Conservation (phyloP, 2,329 filamentous ascomycete species). For the Phialemoniopsis sp. region DNA sequence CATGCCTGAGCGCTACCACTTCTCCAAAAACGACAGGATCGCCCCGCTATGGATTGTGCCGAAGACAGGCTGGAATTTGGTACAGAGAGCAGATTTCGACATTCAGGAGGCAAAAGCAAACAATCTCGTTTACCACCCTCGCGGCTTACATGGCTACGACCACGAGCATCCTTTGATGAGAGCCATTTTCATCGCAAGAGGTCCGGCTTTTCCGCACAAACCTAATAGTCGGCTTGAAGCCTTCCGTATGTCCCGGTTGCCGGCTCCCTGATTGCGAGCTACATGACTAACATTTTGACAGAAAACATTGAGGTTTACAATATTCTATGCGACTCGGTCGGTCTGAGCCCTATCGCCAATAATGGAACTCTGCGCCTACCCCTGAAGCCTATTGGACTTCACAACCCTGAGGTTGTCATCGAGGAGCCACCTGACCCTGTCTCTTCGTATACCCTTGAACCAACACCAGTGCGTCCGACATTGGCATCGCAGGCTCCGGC, state of each 20-base stretch:
- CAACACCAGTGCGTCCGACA: too few relatives aligned
- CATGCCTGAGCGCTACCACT: constrained; percentile 93
- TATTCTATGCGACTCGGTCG: constrained; percentile 84
- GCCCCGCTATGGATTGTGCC: constrained; percentile 94
- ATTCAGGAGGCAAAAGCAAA: constrained; percentile 62
- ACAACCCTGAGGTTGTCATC: constrained; percentile 44
- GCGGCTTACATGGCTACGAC: constrained; percentile 90
- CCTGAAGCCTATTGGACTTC: constrained; percentile 57
- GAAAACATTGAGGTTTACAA: constrained; percentile 97
- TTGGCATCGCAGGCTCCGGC: too few relatives aligned
- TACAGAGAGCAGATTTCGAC: constrained; percentile 74
- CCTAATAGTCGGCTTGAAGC: constrained; percentile 74
- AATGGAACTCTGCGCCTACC: constrained; percentile 83
- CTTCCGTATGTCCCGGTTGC: constrained; percentile 66
- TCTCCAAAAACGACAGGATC: constrained; percentile 81
- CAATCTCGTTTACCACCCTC: constrained; percentile 69
- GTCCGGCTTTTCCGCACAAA: constrained; percentile 84
- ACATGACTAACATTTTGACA: constrained; percentile 23
- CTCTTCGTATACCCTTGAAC: constrained; percentile 15
- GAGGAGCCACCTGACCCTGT: constrained; percentile 52
- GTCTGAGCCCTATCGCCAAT: constrained; percentile 69
- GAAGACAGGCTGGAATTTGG: constrained; percentile 88
- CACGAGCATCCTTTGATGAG: constrained; percentile 93
- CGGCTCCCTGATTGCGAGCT: neutral
- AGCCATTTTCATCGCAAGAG: constrained; percentile 88